These are phyloP conservation scores for Salvia sclarea DNA, from an alignment of 305 asterid species.

Conservation along the genomic window DNA sequence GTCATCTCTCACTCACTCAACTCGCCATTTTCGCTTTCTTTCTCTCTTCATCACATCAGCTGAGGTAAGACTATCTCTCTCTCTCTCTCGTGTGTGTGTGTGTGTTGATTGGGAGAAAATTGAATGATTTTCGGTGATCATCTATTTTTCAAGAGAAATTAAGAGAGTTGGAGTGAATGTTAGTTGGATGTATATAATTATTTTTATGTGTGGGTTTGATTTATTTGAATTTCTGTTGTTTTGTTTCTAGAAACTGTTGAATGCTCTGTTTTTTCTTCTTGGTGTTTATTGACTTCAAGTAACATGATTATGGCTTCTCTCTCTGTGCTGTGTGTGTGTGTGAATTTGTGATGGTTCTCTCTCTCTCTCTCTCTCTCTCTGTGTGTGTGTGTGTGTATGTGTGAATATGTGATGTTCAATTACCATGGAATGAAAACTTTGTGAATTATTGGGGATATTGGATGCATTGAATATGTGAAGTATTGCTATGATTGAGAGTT, in stretches of 20 bases:
- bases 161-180: neutral
- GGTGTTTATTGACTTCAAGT: neutral
- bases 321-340: no score
- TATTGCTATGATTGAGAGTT: no score
- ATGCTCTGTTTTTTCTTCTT: conserved; percentile 23
- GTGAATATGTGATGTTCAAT: neutral
- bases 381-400: neutral
- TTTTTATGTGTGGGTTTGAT: neutral
- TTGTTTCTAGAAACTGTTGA: neutral
- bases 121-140: conserved; percentile 17
- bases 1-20: conserved; percentile 23
- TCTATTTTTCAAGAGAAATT: neutral
- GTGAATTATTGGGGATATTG: conserved; percentile 5
- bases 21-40: neutral
- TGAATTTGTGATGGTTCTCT: neutral
- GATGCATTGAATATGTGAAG: neutral
- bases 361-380: neutral
- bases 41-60: neutral
- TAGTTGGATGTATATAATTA: neutral
- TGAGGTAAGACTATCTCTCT: neutral
- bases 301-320: neutral
- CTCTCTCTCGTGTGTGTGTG: neutral
- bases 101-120: neutral
- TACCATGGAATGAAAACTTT: neutral
- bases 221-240: neutral